Percentiles rank a stretch among this genome's conserved stretches.
These are phyloP conservation scores for Metschnikowia proteae DNA, from an alignment of 805 yeast genomes.

Conservation along the genomic window DNA sequence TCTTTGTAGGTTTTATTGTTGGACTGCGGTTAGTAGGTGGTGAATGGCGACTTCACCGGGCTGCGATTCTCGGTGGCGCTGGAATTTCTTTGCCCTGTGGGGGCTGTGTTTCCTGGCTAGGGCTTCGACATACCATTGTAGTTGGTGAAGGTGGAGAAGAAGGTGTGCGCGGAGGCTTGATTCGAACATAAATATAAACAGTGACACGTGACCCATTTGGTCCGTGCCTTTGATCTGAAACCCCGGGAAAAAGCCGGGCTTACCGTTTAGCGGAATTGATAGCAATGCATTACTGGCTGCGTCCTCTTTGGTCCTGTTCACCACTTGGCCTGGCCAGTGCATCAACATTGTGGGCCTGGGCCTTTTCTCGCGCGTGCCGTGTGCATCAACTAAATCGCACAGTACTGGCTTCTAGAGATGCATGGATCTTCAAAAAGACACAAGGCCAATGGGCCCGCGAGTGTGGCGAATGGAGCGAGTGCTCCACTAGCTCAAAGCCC, in stretches of 20 bases:
- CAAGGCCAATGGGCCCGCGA: slow-evolving; percentile 1
- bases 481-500: background rate
- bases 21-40: slow-evolving; percentile 18
- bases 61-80: no score
- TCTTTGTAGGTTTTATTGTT: slow-evolving; percentile 63
- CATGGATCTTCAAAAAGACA: slow-evolving; percentile 2
- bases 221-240: background rate
- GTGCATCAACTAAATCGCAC: background rate
- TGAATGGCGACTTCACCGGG: background rate
- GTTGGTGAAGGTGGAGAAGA: background rate
- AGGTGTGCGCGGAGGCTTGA: slow-evolving; percentile 1
- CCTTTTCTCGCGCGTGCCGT: slow-evolving; percentile 1
- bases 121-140: slow-evolving; percentile 2
- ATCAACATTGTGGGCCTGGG: background rate
- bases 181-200: slow-evolving; percentile 1
- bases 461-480: background rate
- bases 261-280: no score
- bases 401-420: background rate
- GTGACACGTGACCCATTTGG: slow-evolving; percentile 8
- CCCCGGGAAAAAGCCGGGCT: no score
- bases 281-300: no score
- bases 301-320: no score
- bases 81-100: no score
- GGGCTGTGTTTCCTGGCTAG: background rate
- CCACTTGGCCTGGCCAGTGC: background rate